Percentiles rank a stretch among this genome's conserved stretches.
Evolutionary conservation across 1,139 yeast genomes (phyloP).

Genomic region (Taphrina confusa): DNA sequence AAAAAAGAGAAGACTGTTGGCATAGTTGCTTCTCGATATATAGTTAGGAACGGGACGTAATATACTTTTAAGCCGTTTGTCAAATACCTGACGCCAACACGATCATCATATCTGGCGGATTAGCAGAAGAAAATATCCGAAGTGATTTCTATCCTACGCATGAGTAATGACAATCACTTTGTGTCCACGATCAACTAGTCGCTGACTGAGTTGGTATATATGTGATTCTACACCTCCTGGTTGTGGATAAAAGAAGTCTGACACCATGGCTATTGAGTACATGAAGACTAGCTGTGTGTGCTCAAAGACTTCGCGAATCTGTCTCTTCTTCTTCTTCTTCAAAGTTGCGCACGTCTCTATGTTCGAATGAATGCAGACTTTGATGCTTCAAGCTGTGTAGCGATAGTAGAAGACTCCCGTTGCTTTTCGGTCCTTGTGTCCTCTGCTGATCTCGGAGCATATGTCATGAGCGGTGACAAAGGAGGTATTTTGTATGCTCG

Average conservation of each 20-base stretch:
- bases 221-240: constrained; percentile 98
- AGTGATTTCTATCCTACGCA: constrained; percentile 3
- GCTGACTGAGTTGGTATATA: constrained; percentile 75
- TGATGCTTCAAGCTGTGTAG: too few species aligned
- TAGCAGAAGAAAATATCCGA: not conserved
- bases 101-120: constrained; percentile 62
- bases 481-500: too few species aligned
- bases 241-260: constrained; percentile 97
- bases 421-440: too few species aligned
- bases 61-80: constrained; percentile 93
- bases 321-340: too few species aligned
- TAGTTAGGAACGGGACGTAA: constrained; percentile 69
- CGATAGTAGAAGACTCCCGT: too few species aligned
- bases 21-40: constrained; percentile 70
- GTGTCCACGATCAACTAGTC: constrained; percentile 80
- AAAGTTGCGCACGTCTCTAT: too few species aligned
- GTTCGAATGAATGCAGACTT: too few species aligned
- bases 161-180: constrained; percentile 79
- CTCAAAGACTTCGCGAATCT: too few species aligned
- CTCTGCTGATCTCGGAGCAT: too few species aligned
- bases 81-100: constrained; percentile 77
- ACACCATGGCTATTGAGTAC: constrained; percentile 60
- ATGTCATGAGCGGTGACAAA: too few species aligned
- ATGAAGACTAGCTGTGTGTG: too few species aligned
- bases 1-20: constrained; percentile 89